Base-by-base conservation (phyloP, 1,284 basidiomycete genomes). In the Puccinia triticina region DNA sequence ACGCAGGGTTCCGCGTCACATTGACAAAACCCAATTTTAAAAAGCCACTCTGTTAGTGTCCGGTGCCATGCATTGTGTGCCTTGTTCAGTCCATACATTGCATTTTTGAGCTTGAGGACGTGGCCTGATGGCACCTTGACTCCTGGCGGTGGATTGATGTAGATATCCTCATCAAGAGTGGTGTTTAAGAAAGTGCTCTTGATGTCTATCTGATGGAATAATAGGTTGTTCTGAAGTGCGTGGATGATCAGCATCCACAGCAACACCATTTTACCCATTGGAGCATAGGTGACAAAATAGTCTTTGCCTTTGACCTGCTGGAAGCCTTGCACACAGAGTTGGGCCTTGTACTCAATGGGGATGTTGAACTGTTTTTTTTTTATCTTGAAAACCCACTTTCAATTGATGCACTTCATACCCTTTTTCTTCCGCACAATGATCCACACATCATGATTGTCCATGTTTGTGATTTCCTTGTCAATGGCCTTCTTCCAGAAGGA, bases 131-230 rank as follows among this genome's bases (percentile, higher is more conserved):
- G 32, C 2, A 67, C 23, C 1, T 67, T 26, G 18, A 67, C 64
- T 2, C 64, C 29, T 40, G 29, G 64, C 2, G 10, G 61, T 3
- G 64, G 34, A 67, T 67, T 67, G 2, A 67, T 1, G 21, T 4
- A 67, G 29, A 67, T 34, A 2, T 67, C 64, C n/a, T 67, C 64
- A 4, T 67, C 18, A 5, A 67, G 64, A 37, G 64, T 32, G 32
- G 64, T 32, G 18, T 72, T 43, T 4, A 43, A 12, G 40, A 43
- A 43, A 43, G 40, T 12, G 40, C 40, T 43, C 40, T 43, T 43
- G 71, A 72, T 72, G 26, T 50, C 16, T 5, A 72, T 53, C 21
- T 72, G 71, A 50, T 72, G 71, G 46, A 72, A 72, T 1, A 21
- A 7, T 1, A 72, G 71, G 11, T 29, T 29, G 12, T 34, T 43